These are phyloP conservation scores for Berkeleyomyces rouxiae DNA, from an alignment of 2,329 filamentous ascomycete genomes.

Conservation along the genomic window DNA sequence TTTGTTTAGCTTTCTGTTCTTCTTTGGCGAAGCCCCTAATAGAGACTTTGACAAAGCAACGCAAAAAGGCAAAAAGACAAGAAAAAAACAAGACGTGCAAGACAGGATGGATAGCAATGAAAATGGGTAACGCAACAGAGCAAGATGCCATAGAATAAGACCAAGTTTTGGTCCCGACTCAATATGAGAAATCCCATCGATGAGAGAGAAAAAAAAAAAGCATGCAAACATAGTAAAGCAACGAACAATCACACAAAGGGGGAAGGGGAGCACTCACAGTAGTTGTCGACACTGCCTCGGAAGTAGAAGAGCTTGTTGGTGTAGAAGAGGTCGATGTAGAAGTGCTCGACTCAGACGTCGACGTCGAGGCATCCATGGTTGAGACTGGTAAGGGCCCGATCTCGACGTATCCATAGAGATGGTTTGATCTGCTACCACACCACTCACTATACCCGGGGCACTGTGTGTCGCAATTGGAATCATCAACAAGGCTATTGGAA, in stretches of 20 bases:
- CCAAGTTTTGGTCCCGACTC: not conserved
- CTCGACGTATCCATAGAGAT: conserved; percentile 48
- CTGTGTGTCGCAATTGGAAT: conserved; percentile 32
- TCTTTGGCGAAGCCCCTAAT: not conserved
- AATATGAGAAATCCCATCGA: not conserved
- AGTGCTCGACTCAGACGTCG: conserved; percentile 7
- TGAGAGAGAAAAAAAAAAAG: not conserved
- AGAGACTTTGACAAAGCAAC: conserved; percentile 4
- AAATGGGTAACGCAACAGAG: not conserved
- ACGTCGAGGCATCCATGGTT: conserved; percentile 10
- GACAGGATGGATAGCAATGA: not conserved
- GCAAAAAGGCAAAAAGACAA: not conserved
- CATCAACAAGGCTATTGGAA: conserved; percentile 23
- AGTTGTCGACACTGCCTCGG: not conserved
- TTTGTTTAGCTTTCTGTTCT: conserved; percentile 11
- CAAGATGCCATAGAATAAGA: no score
- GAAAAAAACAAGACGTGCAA: not conserved
- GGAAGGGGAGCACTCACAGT: conserved; percentile 1
- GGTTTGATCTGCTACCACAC: conserved; percentile 41
- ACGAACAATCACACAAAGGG: not conserved
- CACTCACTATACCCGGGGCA: conserved; percentile 60
- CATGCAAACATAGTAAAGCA: not conserved
- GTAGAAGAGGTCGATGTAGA: conserved; percentile 15
- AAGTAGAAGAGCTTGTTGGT: conserved; percentile 18
- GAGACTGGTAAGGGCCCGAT: conserved; percentile 21